A percentile compares a stretch with the other conserved stretches of the same genome.
Evolutionary conservation across 2,329 filamentous ascomycete species (phyloP).

Genomic region (Hawksworthiomyces lignivorus): DNA sequence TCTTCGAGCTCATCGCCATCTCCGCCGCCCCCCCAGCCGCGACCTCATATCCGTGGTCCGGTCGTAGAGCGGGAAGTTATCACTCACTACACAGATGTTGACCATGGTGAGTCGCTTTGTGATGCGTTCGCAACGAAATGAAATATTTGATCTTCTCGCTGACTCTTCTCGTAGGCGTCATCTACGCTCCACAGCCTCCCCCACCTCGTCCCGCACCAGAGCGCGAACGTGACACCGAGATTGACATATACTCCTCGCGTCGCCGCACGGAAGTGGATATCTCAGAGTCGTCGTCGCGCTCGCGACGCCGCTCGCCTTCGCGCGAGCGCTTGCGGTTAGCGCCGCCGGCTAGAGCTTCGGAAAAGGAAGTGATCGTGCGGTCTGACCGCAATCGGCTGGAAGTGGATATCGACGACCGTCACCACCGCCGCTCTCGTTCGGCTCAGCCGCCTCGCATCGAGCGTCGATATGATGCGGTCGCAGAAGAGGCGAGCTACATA

Average conservation of each 20-base stretch:
- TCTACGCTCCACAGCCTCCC: slow-evolving; percentile 41
- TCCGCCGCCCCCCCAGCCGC: slow-evolving; percentile 41
- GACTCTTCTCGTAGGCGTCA: no score
- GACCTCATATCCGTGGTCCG: slow-evolving; percentile 62
- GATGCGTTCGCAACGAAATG: no score
- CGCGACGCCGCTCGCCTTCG: slow-evolving; percentile 31
- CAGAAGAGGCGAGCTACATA: slow-evolving; percentile 59
- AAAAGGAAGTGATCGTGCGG: slow-evolving; percentile 62
- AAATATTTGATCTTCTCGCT: no score
- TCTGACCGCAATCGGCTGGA: slow-evolving; percentile 43
- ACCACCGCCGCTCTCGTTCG: slow-evolving; percentile 13
- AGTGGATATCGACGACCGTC: slow-evolving; percentile 33
- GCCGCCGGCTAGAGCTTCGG: slow-evolving; percentile 32
- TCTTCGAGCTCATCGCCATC: slow-evolving; percentile 41
- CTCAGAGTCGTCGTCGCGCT: slow-evolving; percentile 32
- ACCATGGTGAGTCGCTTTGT: slow-evolving; percentile 51
- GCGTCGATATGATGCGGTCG: slow-evolving; percentile 37
- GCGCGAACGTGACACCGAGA: slow-evolving; percentile 48
- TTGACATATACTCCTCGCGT: slow-evolving; percentile 51
- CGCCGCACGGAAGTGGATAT: slow-evolving; percentile 53
- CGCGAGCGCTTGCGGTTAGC: slow-evolving; percentile 29
- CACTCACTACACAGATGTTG: slow-evolving; percentile 78
- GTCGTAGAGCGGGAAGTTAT: slow-evolving; percentile 84
- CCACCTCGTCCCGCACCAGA: slow-evolving; percentile 37
- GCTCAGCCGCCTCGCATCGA: slow-evolving; percentile 39